Evolutionary conservation across 2,329 filamentous ascomycete species (phyloP), one percentile per base, ranked within the genome.

Genomic region (Ophiosphaerella herpotricha): DNA sequence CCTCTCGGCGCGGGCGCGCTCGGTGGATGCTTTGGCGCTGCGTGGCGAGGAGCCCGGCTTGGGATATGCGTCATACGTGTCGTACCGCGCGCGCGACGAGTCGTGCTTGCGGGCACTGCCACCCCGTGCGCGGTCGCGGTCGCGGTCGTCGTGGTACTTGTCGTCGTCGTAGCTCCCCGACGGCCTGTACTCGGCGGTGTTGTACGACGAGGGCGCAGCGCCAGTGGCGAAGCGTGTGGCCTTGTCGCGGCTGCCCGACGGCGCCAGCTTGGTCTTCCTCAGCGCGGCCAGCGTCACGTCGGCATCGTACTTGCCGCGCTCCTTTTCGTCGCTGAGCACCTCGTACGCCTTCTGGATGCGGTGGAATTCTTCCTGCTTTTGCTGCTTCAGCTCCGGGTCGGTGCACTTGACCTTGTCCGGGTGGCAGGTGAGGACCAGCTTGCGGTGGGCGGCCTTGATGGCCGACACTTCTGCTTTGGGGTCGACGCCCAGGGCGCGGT

Each of bases 321-420:
- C 85, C 6, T 77, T 80, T 24, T 93, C 88, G 68, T 97, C 87
- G 66, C 85, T 89, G 53, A 99, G 83, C 26, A 94, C 80, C 74
- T 97, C 94, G 75, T 96, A 99, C 43, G 94, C 92, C 64, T 92
- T 85, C 73, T 97, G 92, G 31, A 97, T 90, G 70, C 85, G 86
- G 74, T 97, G 91, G 67, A 97, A 99, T 74, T 96, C 87, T 62
- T 91, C 87, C 63, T 89, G 85, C 73, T 92, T 95, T 62, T 85
- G 78, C 51, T 85, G 84, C 75, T 94, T 95, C 64, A 89, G 78
- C 13, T 84, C 79, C 45, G 87, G 85, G 65, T 96, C 85, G 60
- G 91, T 87, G 54, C 95, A 85, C 76, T 96, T 96, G 55, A 96
- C 85, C 77, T 96, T 96, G 79, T 97, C 92, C 31, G 92, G 92